Evolutionary conservation across 768 basidiomycete species (phyloP).

Genomic region (Trametes villosa): DNA sequence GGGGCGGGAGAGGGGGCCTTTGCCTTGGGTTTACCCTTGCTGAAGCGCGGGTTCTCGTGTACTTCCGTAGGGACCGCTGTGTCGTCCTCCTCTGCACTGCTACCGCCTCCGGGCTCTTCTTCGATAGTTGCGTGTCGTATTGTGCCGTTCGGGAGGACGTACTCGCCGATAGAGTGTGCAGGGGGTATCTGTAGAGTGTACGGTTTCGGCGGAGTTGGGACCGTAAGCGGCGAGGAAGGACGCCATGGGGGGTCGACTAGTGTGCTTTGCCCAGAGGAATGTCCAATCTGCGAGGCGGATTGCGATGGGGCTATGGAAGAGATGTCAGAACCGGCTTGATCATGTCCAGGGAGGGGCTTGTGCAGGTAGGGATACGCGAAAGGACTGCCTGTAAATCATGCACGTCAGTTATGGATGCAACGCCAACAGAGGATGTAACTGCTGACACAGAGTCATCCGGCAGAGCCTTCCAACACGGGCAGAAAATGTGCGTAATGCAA

Average conservation of each 20-base stretch:
- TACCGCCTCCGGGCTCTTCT: conserved; percentile 31
- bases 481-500: not conserved
- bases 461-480: conserved; percentile 4
- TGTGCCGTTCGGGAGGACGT: conserved; percentile 35
- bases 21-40: conserved; percentile 20
- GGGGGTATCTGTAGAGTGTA: conserved; percentile 49
- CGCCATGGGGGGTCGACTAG: conserved; percentile 13
- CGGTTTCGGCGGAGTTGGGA: conserved; percentile 19
- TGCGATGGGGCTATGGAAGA: conserved; percentile 80
- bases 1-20: too few species aligned
- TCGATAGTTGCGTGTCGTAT: conserved; percentile 22
- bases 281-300: conserved; percentile 66
- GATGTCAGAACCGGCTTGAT: conserved; percentile 48
- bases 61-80: conserved; percentile 42
- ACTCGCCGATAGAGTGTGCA: conserved; percentile 53
- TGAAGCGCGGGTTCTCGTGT: conserved; percentile 62
- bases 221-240: conserved; percentile 25
- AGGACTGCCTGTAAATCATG: conserved; percentile 6
- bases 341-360: conserved; percentile 26
- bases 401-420: not conserved
- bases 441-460: conserved; percentile 7
- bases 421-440: not conserved
- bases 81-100: conserved; percentile 44
- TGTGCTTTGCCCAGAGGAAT: not conserved
- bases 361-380: conserved; percentile 23